Conservation (phyloP, 805 yeast genomes). For the Pichia californica region DNA sequence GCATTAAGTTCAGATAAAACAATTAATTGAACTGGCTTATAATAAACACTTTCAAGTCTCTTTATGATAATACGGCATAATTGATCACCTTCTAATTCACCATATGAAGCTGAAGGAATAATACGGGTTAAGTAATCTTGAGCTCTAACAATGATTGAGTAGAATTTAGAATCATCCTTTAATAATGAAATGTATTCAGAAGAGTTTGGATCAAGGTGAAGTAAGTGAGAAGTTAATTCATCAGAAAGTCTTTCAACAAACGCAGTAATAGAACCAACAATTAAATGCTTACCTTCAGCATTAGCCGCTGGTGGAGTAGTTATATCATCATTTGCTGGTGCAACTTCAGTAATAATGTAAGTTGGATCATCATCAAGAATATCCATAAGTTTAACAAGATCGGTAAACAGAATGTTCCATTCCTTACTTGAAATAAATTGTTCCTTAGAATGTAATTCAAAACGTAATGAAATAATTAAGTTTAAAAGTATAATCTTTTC, state of each 20-base stretch:
- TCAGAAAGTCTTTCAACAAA: slow-evolving; percentile 91
- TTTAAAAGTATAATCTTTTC: slow-evolving; percentile 74
- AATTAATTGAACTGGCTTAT: slow-evolving; percentile 77
- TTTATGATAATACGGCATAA: slow-evolving; percentile 71
- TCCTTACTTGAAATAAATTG: slow-evolving; percentile 69
- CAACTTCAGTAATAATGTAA: slow-evolving; percentile 73
- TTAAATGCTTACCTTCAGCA: slow-evolving; percentile 59
- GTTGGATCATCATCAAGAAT: slow-evolving; percentile 58
- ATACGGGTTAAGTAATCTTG: slow-evolving; percentile 78
- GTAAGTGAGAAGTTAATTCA: slow-evolving; percentile 83
- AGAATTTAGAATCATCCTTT: slow-evolving; percentile 76
- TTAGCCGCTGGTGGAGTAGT: slow-evolving; percentile 64
- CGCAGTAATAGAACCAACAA: slow-evolving; percentile 80
- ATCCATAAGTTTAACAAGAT: slow-evolving; percentile 55
- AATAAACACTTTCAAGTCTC: slow-evolving; percentile 88
- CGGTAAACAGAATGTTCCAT: slow-evolving; percentile 68
- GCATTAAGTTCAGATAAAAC: slow-evolving; percentile 61
- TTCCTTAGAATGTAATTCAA: slow-evolving; percentile 66
- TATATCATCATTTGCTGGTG: slow-evolving; percentile 62
- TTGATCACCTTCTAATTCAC: slow-evolving; percentile 46
- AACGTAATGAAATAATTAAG: slow-evolving; percentile 80
- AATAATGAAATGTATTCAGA: slow-evolving; percentile 87
- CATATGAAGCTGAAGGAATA: slow-evolving; percentile 36
- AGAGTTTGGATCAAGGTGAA: slow-evolving; percentile 89
- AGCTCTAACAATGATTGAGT: slow-evolving; percentile 70